phyloP scores from a whole-genome alignment of 1,139 yeast genomes.

The Keqinozyma sinolaborantium region DNA sequence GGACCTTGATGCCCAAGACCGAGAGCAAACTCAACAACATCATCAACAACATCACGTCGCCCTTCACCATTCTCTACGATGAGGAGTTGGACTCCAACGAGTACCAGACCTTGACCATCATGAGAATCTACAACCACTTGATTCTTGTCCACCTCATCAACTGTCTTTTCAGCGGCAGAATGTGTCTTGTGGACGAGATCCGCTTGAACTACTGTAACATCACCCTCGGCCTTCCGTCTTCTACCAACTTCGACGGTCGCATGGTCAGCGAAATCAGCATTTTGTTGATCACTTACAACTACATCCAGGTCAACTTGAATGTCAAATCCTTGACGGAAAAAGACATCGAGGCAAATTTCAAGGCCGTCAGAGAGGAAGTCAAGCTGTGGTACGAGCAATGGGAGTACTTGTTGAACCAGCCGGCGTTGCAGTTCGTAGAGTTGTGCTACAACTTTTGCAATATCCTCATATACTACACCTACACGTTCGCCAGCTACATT shows the following conservation, averaged over 20 bases:
- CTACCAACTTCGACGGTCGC: conserved; percentile 80
- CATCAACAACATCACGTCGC: conserved; percentile 11
- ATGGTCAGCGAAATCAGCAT: conserved; percentile 78
- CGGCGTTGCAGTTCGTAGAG: conserved; percentile 74
- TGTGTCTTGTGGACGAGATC: conserved; percentile 68
- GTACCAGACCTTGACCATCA: conserved; percentile 47
- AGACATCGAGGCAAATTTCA: conserved; percentile 21
- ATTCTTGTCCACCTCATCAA: conserved; percentile 66
- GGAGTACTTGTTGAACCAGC: conserved; percentile 69
- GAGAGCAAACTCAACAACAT: conserved; percentile 3
- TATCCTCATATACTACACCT: conserved; percentile 41
- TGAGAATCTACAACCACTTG: conserved; percentile 71
- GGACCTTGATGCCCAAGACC: conserved; percentile 18
- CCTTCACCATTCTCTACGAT: conserved; percentile 27
- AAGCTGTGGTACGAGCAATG: conserved; percentile 66
- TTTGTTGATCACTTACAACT: conserved; percentile 59
- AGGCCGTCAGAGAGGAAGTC: conserved; percentile 34
- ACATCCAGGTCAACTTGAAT: conserved; percentile 42
- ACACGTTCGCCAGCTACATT: conserved; percentile 21
- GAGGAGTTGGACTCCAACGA: conserved; percentile 35
- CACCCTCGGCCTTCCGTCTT: conserved; percentile 55
- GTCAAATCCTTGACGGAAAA: conserved; percentile 14
- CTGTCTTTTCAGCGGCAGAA: conserved; percentile 69
- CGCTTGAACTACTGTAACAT: conserved; percentile 62
- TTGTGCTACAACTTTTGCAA: conserved; percentile 67